Evolutionary conservation across 1,284 basidiomycete genomes (phyloP), one percentile per base, ranked within the genome.

Genomic region (Ceratobasidium sp.): DNA sequence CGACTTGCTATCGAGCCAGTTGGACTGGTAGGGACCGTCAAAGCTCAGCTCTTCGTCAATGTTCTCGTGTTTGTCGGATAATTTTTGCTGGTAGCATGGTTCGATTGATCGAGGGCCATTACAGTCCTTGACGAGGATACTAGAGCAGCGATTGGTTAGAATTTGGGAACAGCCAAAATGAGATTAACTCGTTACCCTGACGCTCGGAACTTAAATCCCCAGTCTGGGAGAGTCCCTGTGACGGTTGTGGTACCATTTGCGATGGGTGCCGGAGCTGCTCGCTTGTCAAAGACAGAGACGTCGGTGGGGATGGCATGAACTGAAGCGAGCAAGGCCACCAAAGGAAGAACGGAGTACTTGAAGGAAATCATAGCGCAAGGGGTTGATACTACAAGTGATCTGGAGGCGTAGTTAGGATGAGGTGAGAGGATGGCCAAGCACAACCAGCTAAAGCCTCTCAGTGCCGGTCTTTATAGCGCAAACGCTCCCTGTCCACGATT

Each of bases 81-180:
- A 54, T 17, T 54, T 68, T n/a, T 35, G 33, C 13, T 26, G 49
- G 49, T 68, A 68, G 33, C 66, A 68, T 68, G 28, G 51, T 68
- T 51, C 31, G 23, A 20, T 35, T 26, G 66, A 68, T 15, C 1
- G 13, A 8, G 66, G 66, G 39, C 66, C 53, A 35, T 20, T 51
- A 7, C 49, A n/a, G n/a, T n/a, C 66, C 20, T 68, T 68, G 23
- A 33, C 47, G 17, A 68, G 49, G 49, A 54, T 54, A 20, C 66
- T 68, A 33, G 8, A 6, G 26, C 8, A 58, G n/a, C 10, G 51
- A 39, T 0, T 54, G 31, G n/a, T 35, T 68, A 15, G 17, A 8
- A 35, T 11, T 54, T 10, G 20, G 4, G 20, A 68, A 33, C 11
- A 31, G 11, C 11, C 2, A 3, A 23, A 4, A n/a, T 13, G 7